These are phyloP conservation scores for Torulaspora franciscae DNA, from an alignment of 805 yeast genomes.

Conservation along the genomic window DNA sequence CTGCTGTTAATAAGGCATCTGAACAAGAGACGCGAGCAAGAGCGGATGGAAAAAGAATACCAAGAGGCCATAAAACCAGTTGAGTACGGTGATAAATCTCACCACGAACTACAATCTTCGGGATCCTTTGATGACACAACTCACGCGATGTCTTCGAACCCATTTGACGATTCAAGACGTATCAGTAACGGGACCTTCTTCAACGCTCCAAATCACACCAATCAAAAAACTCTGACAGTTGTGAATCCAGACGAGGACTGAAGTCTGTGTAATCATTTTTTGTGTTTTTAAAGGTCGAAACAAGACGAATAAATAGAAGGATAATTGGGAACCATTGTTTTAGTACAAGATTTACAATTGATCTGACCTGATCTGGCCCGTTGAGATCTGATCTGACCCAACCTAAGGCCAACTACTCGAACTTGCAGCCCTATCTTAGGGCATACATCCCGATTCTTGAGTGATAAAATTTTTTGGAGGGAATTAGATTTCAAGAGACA, in stretches of 20 bases:
- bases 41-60: constrained; percentile 52
- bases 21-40: constrained; percentile 40
- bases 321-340: background rate
- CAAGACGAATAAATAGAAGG: constrained; percentile 4
- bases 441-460: background rate
- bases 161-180: constrained; percentile 75
- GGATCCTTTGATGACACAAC: constrained; percentile 13
- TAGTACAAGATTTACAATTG: background rate
- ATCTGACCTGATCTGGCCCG: background rate
- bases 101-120: constrained; percentile 12
- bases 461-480: constrained; percentile 5
- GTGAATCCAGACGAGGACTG: constrained; percentile 73
- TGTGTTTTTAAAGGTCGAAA: constrained; percentile 1
- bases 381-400: background rate
- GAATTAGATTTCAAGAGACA: background rate
- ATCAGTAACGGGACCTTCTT: constrained; percentile 82
- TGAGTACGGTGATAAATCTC: constrained; percentile 23
- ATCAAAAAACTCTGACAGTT: constrained; percentile 64
- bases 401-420: background rate
- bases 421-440: constrained; percentile 4
- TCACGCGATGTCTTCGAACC: constrained; percentile 35
- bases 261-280: background rate
- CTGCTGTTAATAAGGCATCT: constrained; percentile 38
- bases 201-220: constrained; percentile 68
- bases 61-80: constrained; percentile 52